Base-by-base conservation (phyloP, 441 rosid species). In the Omphalea diandra region DNA sequence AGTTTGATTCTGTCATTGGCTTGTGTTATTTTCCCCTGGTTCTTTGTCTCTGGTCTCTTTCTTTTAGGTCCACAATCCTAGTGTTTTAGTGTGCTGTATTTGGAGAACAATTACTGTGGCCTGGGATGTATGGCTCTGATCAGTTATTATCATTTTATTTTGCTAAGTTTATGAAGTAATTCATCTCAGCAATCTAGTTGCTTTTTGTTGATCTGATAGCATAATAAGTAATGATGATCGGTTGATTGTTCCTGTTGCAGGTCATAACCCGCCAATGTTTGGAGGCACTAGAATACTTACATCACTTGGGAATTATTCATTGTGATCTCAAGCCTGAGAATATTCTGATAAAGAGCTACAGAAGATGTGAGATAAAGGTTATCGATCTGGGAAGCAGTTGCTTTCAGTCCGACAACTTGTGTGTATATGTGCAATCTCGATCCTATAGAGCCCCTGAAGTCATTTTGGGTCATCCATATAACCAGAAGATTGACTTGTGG, bases 311-410 rank as follows among this genome's bases (percentile, higher is more conserved):
- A 74, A 87, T 95, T 65, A 88, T 95, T 70, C 99, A 95, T 75
- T 90, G 98, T 74, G 99, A 95, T 84, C 87, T 95, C 38, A 95
- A 95, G 79, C 98, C 97, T 1, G 96, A 92, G 75, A 95, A 95
- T 60, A 84, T 92, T 71, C 86, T 95, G 38, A 86, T 95, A 60
- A 92, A 87, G 79, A 90, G 96, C 76, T 92, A 92, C 75, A 80
- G 83, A 47, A 88, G 83, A 80, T 87, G 93, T 20, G 87, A 86
- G 78, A 77, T 92, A 43, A 95, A 95, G 78, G 81, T 92, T 71
- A 95, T 95, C 18, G 99, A 95, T 80, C 98, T 95, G 14, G 99
- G 99, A 76, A 92, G 99, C 83, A 95, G 99, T 71, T 93, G 98
- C 83, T 95, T 95, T 73, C 83, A 66, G 63, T 81, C 90, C 0